A percentile compares a stretch with the other conserved stretches of the same genome.
Evolutionary conservation across 139 green algal species (phyloP).

Genomic region (Mesotaenium endlicherianum): DNA sequence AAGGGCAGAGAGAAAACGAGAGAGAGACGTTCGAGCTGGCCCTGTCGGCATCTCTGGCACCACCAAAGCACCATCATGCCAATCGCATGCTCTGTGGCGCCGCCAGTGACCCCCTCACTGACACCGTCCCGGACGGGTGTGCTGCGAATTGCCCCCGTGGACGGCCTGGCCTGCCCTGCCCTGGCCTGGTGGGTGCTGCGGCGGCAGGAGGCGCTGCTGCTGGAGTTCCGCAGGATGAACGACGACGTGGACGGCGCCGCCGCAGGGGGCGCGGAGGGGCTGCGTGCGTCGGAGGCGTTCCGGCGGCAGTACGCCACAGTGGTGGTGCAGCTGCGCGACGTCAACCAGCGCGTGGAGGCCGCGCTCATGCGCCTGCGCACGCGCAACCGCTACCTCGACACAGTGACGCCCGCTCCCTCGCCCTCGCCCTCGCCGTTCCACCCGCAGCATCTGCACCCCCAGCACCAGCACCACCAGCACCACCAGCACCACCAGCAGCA

Average conservation of each 20-base stretch:
- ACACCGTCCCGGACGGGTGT: background rate
- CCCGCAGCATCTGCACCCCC: too few relatives aligned
- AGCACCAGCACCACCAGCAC: too few relatives aligned
- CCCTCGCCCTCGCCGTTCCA: background rate
- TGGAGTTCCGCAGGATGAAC: conserved; percentile 23
- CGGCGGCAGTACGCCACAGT: conserved; percentile 29
- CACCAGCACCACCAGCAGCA: too few relatives aligned
- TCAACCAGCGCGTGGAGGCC: conserved; percentile 40
- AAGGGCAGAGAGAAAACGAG: too few relatives aligned
- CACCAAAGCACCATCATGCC: too few relatives aligned
- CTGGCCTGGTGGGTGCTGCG: background rate
- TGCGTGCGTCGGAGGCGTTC: background rate
- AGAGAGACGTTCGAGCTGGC: too few relatives aligned
- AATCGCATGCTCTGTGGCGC: too few relatives aligned
- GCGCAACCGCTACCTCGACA: conserved; percentile 5
- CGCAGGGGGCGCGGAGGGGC: background rate
- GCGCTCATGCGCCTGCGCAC: background rate
- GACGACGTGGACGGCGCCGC: background rate
- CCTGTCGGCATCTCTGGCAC: too few relatives aligned
- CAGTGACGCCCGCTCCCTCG: background rate
- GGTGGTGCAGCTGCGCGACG: conserved; percentile 33
- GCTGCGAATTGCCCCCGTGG: background rate
- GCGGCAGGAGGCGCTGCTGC: conserved; percentile 24
- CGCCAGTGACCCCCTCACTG: background rate
- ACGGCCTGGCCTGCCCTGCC: background rate